These are phyloP conservation scores for Kazachstania psychrophila DNA, from an alignment of 805 yeast genomes.

Conservation along the genomic window DNA sequence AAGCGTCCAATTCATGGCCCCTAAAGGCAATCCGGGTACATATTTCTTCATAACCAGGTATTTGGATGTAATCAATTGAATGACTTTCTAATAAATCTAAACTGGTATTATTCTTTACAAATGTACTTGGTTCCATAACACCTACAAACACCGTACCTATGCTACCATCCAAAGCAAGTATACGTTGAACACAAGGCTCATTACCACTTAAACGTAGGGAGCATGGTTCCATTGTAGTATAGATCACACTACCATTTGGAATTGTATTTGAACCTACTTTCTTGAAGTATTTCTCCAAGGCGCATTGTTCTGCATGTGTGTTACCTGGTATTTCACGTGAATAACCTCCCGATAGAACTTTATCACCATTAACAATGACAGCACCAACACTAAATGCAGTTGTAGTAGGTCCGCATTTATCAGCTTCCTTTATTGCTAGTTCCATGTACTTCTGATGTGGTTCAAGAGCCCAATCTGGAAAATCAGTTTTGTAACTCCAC, in stretches of 20 bases:
- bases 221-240: conserved; percentile 98
- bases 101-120: conserved; percentile 66
- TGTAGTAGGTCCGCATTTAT: conserved; percentile 67
- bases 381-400: conserved; percentile 96
- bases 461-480: conserved; percentile 75
- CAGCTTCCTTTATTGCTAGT: conserved; percentile 67
- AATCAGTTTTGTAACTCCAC: conserved; percentile 69
- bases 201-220: conserved; percentile 83
- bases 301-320: conserved; percentile 97
- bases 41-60: conserved; percentile 83
- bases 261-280: conserved; percentile 32
- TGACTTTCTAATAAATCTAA: conserved; percentile 40
- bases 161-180: conserved; percentile 39
- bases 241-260: conserved; percentile 72
- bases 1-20: conserved; percentile 69
- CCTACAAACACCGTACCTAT: conserved; percentile 83
- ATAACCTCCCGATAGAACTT: conserved; percentile 69
- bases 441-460: conserved; percentile 57
- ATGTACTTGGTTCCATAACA: conserved; percentile 80
- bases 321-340: conserved; percentile 90
- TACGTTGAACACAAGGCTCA: conserved; percentile 75
- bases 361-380: conserved; percentile 53
- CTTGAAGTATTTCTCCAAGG: conserved; percentile 60
- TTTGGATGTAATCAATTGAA: conserved; percentile 63
- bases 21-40: conserved; percentile 20